Percentiles rank a stretch among this genome's conserved stretches.
Conservation (phyloP, 108 stramenopile genomes). For the Stephanodiscus minutulus region DNA sequence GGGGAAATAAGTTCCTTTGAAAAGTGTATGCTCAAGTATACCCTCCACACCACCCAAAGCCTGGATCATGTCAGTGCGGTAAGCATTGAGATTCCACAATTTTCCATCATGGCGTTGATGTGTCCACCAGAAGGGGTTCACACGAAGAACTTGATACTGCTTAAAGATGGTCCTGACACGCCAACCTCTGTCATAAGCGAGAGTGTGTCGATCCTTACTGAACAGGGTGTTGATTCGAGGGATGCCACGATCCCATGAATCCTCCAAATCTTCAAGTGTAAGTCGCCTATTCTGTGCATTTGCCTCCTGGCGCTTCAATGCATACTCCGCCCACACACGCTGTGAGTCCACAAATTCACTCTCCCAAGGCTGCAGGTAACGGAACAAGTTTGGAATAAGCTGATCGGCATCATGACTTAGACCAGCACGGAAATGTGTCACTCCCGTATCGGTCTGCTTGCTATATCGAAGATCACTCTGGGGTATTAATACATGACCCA, state of each 20-base stretch:
- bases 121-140: slow-evolving; percentile 99
- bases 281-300: slow-evolving; percentile 98
- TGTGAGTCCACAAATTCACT: slow-evolving; percentile 99
- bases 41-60: slow-evolving; percentile 99
- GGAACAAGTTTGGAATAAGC: slow-evolving; percentile 98
- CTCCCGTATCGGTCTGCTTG: slow-evolving; percentile 97
- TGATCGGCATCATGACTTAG: slow-evolving; percentile 98
- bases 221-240: slow-evolving; percentile 99
- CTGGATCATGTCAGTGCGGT: slow-evolving; percentile 99
- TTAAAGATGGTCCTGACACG: slow-evolving; percentile 97
- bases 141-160: slow-evolving; percentile 94
- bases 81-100: slow-evolving; percentile 99
- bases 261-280: slow-evolving; percentile 99
- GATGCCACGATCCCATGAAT: slow-evolving; percentile 99
- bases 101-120: slow-evolving; percentile 99
- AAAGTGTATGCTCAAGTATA: slow-evolving; percentile 98
- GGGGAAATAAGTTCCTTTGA: slow-evolving; percentile 99
- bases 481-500: slow-evolving; percentile 99
- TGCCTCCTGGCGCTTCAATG: slow-evolving; percentile 99
- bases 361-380: slow-evolving; percentile 99
- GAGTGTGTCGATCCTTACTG: slow-evolving; percentile 94
- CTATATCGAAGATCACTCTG: slow-evolving; percentile 98
- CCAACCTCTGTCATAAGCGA: slow-evolving; percentile 99
- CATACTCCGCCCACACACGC: slow-evolving; percentile 99
- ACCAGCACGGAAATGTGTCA: slow-evolving; percentile 98